Percentiles rank a stretch among this genome's conserved stretches.
Evolutionary conservation across 2,329 filamentous ascomycete species (phyloP).

Genomic region (Escovopsis weberi): DNA sequence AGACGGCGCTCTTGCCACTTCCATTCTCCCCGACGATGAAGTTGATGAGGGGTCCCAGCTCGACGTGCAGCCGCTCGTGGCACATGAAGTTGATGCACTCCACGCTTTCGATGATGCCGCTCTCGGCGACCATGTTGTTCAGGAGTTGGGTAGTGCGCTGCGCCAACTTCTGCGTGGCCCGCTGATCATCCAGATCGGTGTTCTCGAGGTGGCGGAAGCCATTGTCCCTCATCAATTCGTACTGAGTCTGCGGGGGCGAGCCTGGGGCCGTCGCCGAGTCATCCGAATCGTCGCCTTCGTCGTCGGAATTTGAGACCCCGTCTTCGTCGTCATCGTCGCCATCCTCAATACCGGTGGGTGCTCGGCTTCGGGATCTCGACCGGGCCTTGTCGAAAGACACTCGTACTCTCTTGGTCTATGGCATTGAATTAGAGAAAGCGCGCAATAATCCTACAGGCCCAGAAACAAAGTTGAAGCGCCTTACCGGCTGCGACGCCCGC

Average conservation of each 20-base stretch:
- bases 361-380: not conserved
- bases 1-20: constrained; percentile 89
- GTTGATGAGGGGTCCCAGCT: constrained; percentile 88
- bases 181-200: constrained; percentile 43
- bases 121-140: constrained; percentile 63
- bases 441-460: no score
- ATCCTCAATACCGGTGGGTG: constrained; percentile 1
- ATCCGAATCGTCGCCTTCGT: constrained; percentile 16
- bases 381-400: constrained; percentile 14
- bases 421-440: no score
- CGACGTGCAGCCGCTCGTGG: constrained; percentile 65
- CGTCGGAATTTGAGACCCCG: constrained; percentile 15
- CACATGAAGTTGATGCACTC: constrained; percentile 95
- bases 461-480: not conserved
- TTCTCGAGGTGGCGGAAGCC: constrained; percentile 43
- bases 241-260: constrained; percentile 40
- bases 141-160: constrained; percentile 34
- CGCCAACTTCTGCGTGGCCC: constrained; percentile 49
- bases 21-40: constrained; percentile 97
- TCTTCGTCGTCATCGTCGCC: constrained; percentile 5
- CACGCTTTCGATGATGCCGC: constrained; percentile 78
- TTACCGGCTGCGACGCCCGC: constrained; percentile 14
- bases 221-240: constrained; percentile 45
- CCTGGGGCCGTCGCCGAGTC: constrained; percentile 5
- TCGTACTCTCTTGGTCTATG: constrained; percentile 20